Base-by-base conservation (phyloP, 2,329 filamentous ascomycete genomes). In the Tolypocladium nubicola region DNA sequence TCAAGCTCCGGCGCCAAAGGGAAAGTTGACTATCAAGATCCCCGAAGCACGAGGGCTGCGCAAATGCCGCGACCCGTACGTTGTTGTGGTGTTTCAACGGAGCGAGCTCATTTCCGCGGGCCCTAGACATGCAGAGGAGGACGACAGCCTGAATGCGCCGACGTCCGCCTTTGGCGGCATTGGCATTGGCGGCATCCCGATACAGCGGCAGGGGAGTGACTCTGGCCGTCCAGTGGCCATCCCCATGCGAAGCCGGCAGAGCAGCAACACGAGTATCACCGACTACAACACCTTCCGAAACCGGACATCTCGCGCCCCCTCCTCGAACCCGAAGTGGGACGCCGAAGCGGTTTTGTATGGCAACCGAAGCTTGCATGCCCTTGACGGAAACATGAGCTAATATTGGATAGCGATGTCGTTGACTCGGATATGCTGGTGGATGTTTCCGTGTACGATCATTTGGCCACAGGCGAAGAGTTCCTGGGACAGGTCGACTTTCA, bases 91-190 rank as follows among this genome's bases (percentile, higher is more conserved):
- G 33, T 99, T 97, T 68, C 94, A 99, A 71, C 89, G 90, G 70
- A 96, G 93, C 68, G 94, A 99, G 71, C 87, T 96, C 65, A 96
- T 99, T 57, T 97, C 94, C 1, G 87, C 89, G 57, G 90, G 90
- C 2, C 89, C 92, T 14, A 83, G 86, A 40, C 78, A 78, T 56
- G 74, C 80, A 30, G 86, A 88, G 50, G 79, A 83, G 40, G 83
- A 85, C 50, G 83, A 86, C 57, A 67, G 79, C 58, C 62, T 75
- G 30, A 67, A 65, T 43, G 66, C 71, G 40, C 68, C 72, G n/a
- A 82, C 79, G 62, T 79, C 75, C 64, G 76, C 65, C 52, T 68
- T 76, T 56, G 79, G 81, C 40, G 79, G 82, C 35, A 78, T 76
- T 56, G 79, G 82, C 35, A 78, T 76, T 56, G 79, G 81, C 38